Conservation (phyloP, 495 filamentous ascomycete species). For the Aspergillus heteromorphus region DNA sequence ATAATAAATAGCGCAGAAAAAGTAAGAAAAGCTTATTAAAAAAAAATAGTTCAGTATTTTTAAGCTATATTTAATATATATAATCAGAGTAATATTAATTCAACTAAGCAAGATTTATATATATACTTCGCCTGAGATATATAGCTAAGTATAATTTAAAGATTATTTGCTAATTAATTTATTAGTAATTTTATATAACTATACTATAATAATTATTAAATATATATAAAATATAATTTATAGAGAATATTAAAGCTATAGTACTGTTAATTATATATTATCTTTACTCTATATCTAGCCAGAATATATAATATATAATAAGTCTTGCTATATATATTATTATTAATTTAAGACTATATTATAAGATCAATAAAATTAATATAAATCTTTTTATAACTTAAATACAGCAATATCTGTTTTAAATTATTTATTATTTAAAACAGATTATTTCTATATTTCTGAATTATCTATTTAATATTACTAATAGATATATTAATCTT, state of each 20-base stretch:
- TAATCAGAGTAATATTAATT: slow-evolving; percentile 47
- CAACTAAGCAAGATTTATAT: slow-evolving; percentile 44
- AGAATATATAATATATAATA: slow-evolving; percentile 55
- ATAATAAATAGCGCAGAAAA: slow-evolving; percentile 36
- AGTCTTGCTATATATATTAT: slow-evolving; percentile 51
- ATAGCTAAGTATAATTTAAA: not conserved
- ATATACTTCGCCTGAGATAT: slow-evolving; percentile 41
- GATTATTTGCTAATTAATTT: not conserved
- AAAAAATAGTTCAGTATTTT: slow-evolving; percentile 46
- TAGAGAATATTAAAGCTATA: slow-evolving; percentile 54
- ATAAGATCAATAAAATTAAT: slow-evolving; percentile 43
- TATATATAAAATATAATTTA: slow-evolving; percentile 45
- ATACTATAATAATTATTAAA: slow-evolving; percentile 47
- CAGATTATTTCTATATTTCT: slow-evolving; percentile 46
- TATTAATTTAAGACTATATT: slow-evolving; percentile 49
- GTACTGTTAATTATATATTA: slow-evolving; percentile 49
- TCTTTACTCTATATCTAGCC: slow-evolving; percentile 45
- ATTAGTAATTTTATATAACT: slow-evolving; percentile 43
- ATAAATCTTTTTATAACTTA: slow-evolving; percentile 44
- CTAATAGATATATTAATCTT: slow-evolving; percentile 49
- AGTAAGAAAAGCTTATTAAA: slow-evolving; percentile 34
- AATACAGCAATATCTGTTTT: slow-evolving; percentile 47
- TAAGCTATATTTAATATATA: slow-evolving; percentile 49
- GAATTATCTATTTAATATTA: slow-evolving; percentile 47
- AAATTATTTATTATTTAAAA: slow-evolving; percentile 51